Conservation (phyloP, 2,329 filamentous ascomycete genomes). For the Aspergillus tubingensis region DNA sequence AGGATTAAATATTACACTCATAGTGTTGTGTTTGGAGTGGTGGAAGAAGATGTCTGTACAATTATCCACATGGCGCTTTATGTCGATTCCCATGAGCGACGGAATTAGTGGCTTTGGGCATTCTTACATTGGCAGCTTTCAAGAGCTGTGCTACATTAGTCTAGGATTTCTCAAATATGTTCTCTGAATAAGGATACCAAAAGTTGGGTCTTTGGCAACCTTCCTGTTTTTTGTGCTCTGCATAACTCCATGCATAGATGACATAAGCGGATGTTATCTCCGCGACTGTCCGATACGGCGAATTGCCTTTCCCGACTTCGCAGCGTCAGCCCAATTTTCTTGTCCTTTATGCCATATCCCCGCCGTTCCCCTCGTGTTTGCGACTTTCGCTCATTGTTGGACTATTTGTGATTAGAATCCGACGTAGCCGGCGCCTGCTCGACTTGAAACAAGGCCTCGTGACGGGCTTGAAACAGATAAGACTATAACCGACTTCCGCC, state of each 20-base stretch:
- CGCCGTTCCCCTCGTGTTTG: background rate
- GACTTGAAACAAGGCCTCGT: background rate
- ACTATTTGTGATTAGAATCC: background rate
- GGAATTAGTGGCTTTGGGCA: conserved; percentile 3
- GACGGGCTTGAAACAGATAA: background rate
- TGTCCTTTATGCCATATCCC: background rate
- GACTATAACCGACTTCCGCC: background rate
- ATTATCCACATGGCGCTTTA: conserved; percentile 10
- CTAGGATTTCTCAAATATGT: conserved; percentile 9
- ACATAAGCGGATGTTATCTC: background rate
- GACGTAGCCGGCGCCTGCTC: background rate
- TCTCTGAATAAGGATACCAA: conserved; percentile 4
- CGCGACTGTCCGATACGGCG: background rate
- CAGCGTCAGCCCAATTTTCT: background rate
- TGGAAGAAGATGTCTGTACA: conserved; percentile 11
- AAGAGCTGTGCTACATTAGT: conserved; percentile 12
- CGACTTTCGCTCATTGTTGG: background rate
- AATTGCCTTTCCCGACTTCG: background rate
- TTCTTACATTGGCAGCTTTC: background rate
- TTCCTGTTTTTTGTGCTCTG: background rate
- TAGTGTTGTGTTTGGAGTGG: conserved; percentile 1
- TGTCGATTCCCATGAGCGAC: conserved; percentile 10
- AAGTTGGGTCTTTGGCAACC: background rate
- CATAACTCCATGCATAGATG: conserved; percentile 1
- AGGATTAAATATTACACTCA: conserved; percentile 61